Conservation (phyloP, 2,329 filamentous ascomycete genomes). For the Hypoxylon sp. region DNA sequence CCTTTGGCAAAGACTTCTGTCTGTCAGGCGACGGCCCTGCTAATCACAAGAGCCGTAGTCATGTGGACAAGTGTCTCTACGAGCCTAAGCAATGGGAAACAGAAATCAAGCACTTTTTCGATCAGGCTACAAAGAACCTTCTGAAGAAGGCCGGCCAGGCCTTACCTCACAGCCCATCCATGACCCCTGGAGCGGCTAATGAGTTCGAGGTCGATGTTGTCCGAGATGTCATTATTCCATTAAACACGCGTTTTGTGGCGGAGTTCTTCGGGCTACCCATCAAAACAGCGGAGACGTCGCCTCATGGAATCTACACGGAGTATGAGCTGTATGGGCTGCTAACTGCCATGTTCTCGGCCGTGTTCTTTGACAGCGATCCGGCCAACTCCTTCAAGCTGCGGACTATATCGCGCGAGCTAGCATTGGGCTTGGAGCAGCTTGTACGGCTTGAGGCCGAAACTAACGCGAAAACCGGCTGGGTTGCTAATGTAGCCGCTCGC, state of each 20-base stretch:
- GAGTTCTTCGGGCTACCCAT: conserved; percentile 69
- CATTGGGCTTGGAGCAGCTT: conserved; percentile 66
- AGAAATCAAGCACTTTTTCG: conserved; percentile 70
- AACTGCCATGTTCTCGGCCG: conserved; percentile 69
- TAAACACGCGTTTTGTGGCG: conserved; percentile 69
- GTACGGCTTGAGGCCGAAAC: conserved; percentile 68
- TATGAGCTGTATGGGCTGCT: conserved; percentile 71
- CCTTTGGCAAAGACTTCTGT: conserved; percentile 63
- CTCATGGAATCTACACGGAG: conserved; percentile 68
- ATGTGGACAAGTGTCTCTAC: conserved; percentile 66
- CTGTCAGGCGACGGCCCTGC: conserved; percentile 61
- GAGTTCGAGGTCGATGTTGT: conserved; percentile 73
- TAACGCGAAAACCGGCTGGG: conserved; percentile 61
- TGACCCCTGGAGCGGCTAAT: conserved; percentile 50
- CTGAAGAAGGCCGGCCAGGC: conserved; percentile 60
- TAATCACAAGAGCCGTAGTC: conserved; percentile 59
- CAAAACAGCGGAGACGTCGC: conserved; percentile 65
- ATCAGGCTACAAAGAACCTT: conserved; percentile 66
- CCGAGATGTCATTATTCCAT: conserved; percentile 64
- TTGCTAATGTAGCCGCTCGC: conserved; percentile 61
- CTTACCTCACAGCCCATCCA: conserved; percentile 23
- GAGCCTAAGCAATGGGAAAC: conserved; percentile 66
- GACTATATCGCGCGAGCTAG: conserved; percentile 64
- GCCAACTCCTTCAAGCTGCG: conserved; percentile 71
- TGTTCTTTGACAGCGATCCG: conserved; percentile 71